These are phyloP conservation scores for Macrocybe gigantea DNA, from an alignment of 768 basidiomycete genomes.

Conservation along the genomic window DNA sequence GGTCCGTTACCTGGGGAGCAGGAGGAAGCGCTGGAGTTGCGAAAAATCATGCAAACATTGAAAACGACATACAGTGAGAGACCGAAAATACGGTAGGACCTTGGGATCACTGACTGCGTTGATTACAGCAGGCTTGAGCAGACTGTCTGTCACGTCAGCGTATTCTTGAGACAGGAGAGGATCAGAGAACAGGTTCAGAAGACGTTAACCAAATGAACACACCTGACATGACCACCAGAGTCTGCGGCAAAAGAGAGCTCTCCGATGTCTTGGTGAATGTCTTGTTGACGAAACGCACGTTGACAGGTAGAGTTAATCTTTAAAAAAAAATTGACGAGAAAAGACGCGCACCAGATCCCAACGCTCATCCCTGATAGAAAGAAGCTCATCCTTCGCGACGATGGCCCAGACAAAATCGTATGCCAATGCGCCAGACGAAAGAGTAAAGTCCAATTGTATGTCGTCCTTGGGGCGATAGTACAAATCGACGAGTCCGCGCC, in stretches of 20 bases:
- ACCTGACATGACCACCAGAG: conserved; percentile 76
- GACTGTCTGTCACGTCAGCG: conserved; percentile 75
- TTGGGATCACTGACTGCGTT: conserved; percentile 59
- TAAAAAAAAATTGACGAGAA: background rate
- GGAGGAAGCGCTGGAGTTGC: conserved; percentile 1
- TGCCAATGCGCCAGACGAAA: conserved; percentile 43
- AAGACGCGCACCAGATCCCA: conserved; percentile 79
- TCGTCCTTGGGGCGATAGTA: conserved; percentile 66
- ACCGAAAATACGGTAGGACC: conserved; percentile 74
- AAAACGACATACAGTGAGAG: conserved; percentile 58
- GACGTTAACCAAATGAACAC: conserved; percentile 2
- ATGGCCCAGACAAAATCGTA: conserved; percentile 79
- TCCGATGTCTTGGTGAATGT: conserved; percentile 81
- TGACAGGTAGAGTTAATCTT: background rate
- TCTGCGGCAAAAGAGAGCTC: conserved; percentile 49
- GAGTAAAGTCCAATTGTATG: conserved; percentile 74
- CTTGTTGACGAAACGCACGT: conserved; percentile 27
- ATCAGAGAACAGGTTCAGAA: conserved; percentile 2
- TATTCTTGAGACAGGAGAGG: conserved; percentile 46
- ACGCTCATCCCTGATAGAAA: conserved; percentile 58
- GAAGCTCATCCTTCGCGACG: conserved; percentile 74
- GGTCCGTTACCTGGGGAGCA: conserved; percentile 66
- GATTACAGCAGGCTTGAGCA: conserved; percentile 59
- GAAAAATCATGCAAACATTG: conserved; percentile 2
- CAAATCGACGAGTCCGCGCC: conserved; percentile 66